Evolutionary conservation across 306 rosid species (phyloP).

Genomic region (Quercus mongolica): DNA sequence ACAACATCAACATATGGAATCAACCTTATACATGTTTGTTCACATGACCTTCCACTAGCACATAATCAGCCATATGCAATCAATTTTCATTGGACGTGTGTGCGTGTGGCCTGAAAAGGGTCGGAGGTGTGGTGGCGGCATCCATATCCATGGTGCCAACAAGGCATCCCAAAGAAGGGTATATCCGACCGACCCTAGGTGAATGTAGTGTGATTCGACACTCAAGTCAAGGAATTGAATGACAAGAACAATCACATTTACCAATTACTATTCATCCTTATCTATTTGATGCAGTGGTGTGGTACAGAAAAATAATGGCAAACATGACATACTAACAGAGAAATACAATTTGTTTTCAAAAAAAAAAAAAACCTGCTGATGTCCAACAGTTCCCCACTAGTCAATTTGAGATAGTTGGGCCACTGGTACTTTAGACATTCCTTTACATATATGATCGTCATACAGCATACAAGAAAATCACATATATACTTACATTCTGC

Average conservation of each 20-base stretch:
- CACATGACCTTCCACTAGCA: neutral
- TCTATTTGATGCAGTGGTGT: neutral
- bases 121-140: too few relatives aligned
- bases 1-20: neutral
- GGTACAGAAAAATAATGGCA: neutral
- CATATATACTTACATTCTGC: slow-evolving; percentile 67
- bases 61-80: neutral
- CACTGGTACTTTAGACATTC: too few relatives aligned
- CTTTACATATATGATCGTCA: neutral
- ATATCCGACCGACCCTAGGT: too few relatives aligned
- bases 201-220: too few relatives aligned
- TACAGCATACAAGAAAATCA: neutral
- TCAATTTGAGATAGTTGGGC: neutral
- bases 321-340: neutral
- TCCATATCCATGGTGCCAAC: too few relatives aligned
- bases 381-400: neutral
- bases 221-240: too few relatives aligned
- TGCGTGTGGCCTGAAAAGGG: too few relatives aligned
- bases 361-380: neutral
- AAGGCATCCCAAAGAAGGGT: too few relatives aligned
- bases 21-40: neutral
- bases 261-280: too few relatives aligned
- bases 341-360: neutral
- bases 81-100: neutral
- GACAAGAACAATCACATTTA: too few relatives aligned